A percentile compares a stretch with the other conserved stretches of the same genome.
Conservation (phyloP, 352 stramenopile genomes). For the Phytophthora podocarpi region DNA sequence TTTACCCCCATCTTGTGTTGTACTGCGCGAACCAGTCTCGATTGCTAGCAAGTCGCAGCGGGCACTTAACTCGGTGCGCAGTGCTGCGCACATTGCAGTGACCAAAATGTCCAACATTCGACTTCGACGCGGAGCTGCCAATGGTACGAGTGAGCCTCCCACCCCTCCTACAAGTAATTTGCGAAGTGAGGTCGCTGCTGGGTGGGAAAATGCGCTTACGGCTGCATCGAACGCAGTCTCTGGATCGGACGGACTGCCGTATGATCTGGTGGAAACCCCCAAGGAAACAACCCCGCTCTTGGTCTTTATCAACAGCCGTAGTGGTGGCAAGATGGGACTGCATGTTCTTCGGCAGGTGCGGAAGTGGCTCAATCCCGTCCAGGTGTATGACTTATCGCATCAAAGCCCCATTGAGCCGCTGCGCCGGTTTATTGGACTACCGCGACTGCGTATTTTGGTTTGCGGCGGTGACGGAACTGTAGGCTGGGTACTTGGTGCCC, state of each 20-base stretch:
- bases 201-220: conserved; percentile 21
- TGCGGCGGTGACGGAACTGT: conserved; percentile 96
- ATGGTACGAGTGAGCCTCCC: conserved; percentile 5
- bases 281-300: conserved; percentile 63
- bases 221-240: conserved; percentile 28
- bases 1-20: conserved; percentile 62
- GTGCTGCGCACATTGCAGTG: conserved; percentile 68
- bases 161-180: conserved; percentile 23
- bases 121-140: conserved; percentile 43
- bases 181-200: conserved; percentile 10
- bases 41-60: conserved; percentile 64
- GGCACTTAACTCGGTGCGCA: conserved; percentile 71
- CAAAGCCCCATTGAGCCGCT: conserved; percentile 92
- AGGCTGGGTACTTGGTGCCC: conserved; percentile 87
- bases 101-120: conserved; percentile 76
- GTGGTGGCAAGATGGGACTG: conserved; percentile 92
- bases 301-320: conserved; percentile 97
- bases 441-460: conserved; percentile 91
- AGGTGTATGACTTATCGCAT: conserved; percentile 95
- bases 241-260: conserved; percentile 44
- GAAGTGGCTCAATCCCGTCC: conserved; percentile 94
- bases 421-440: conserved; percentile 89
- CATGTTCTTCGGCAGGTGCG: conserved; percentile 93
- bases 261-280: conserved; percentile 56
- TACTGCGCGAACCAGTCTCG: conserved; percentile 39